A percentile compares a stretch with the other conserved stretches of the same genome.
These are phyloP conservation scores for Podosphaera xanthii DNA, from an alignment of 2,329 filamentous ascomycete genomes.

Conservation along the genomic window DNA sequence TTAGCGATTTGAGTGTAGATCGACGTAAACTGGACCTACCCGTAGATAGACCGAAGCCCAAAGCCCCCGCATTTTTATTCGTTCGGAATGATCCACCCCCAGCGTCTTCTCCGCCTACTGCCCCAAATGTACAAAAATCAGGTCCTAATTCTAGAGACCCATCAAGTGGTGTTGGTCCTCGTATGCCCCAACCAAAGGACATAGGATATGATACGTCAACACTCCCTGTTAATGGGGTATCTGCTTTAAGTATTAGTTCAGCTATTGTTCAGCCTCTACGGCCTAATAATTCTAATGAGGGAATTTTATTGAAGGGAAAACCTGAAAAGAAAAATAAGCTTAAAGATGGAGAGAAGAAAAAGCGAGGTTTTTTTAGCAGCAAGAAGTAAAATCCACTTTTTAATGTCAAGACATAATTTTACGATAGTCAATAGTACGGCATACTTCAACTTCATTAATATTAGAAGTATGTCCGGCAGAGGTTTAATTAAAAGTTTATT, in stretches of 20 bases:
- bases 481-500: neutral
- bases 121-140: constrained; percentile 4
- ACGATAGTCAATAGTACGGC: neutral
- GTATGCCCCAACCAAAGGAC: constrained; percentile 9
- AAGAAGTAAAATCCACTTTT: constrained; percentile 23
- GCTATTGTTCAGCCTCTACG: constrained; percentile 10
- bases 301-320: constrained; percentile 20
- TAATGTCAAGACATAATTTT: neutral
- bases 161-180: constrained; percentile 12
- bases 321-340: constrained; percentile 29
- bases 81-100: constrained; percentile 40
- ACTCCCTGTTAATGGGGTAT: constrained; percentile 13
- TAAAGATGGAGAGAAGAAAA: constrained; percentile 29
- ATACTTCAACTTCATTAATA: neutral
- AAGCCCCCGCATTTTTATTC: constrained; percentile 67
- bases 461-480: neutral
- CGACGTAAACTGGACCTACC: constrained; percentile 60
- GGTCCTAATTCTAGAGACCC: constrained; percentile 7
- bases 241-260: constrained; percentile 11
- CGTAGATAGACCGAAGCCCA: constrained; percentile 54
- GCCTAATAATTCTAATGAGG: constrained; percentile 11
- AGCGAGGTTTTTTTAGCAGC: constrained; percentile 31
- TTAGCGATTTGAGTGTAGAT: constrained; percentile 56
- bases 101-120: constrained; percentile 14
- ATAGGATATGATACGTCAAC: constrained; percentile 6